These are phyloP conservation scores for Blastobotrys aristatus DNA, from an alignment of 1,139 yeast species.

Conservation along the genomic window DNA sequence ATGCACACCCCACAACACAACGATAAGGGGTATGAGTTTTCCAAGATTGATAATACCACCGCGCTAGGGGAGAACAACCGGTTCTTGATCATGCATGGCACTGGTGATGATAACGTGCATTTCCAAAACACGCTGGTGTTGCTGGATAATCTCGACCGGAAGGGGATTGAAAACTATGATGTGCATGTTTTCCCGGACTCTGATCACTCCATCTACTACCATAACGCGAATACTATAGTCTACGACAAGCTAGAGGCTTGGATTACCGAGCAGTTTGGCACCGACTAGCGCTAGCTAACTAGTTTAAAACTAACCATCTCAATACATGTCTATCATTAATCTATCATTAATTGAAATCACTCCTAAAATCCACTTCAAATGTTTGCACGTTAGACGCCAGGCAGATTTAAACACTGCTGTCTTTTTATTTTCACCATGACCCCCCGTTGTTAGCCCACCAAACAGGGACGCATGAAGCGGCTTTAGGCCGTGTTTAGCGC, in stretches of 20 bases:
- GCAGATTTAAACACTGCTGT: too few relatives aligned
- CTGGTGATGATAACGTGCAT: slow-evolving; percentile 97
- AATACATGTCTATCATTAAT: too few relatives aligned
- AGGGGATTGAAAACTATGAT: slow-evolving; percentile 74
- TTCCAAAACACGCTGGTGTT: slow-evolving; percentile 77
- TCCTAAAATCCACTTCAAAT: too few relatives aligned
- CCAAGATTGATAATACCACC: slow-evolving; percentile 44
- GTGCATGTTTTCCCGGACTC: slow-evolving; percentile 90
- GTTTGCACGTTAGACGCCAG: too few relatives aligned
- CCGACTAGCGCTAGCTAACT: slow-evolving; percentile 40
- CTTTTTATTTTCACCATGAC: too few relatives aligned
- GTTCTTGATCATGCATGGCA: slow-evolving; percentile 86
- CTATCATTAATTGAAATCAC: too few relatives aligned
- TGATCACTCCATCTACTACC: slow-evolving; percentile 74
- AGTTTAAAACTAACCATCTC: slow-evolving; percentile 32
- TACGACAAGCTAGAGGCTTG: slow-evolving; percentile 69
- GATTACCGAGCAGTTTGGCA: slow-evolving; percentile 61
- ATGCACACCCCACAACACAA: slow-evolving; percentile 67
- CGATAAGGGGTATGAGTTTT: slow-evolving; percentile 45
- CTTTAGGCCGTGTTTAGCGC: too few relatives aligned
- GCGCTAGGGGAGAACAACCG: slow-evolving; percentile 53
- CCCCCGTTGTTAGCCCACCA: too few relatives aligned
- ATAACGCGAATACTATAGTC: slow-evolving; percentile 72
- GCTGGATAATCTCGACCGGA: slow-evolving; percentile 61
- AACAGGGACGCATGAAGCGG: too few relatives aligned